Evolutionary conservation across 805 yeast species (phyloP).

Genomic region (Yamadazyma phyllophila): DNA sequence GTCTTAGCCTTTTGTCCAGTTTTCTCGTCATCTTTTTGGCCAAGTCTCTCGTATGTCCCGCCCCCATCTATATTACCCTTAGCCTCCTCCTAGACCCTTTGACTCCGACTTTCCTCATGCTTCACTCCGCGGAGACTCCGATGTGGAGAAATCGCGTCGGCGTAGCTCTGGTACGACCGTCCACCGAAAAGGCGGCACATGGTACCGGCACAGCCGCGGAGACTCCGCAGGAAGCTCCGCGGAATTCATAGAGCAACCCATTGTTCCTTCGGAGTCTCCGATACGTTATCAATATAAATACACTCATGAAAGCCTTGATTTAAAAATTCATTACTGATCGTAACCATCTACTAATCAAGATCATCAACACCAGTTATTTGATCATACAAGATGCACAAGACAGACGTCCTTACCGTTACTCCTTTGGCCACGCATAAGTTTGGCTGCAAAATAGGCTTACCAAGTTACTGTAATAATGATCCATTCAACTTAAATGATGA

Average conservation of each 20-base stretch:
- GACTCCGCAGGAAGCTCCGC: slow-evolving; percentile 5
- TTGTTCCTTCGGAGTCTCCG: slow-evolving; percentile 14
- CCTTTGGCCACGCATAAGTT: slow-evolving; percentile 54
- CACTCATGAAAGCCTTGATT: neutral
- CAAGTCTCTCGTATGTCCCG: too few relatives aligned
- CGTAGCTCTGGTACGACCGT: too few relatives aligned
- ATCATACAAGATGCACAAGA: slow-evolving; percentile 9
- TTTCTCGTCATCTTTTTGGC: too few relatives aligned
- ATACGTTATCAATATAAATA: neutral
- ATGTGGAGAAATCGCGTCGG: too few relatives aligned
- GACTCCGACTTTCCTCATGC: too few relatives aligned
- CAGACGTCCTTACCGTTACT: slow-evolving; percentile 27
- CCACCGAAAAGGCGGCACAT: neutral
- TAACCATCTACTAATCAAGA: neutral
- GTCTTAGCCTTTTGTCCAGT: too few relatives aligned
- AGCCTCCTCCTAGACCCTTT: too few relatives aligned
- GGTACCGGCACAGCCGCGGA: slow-evolving; percentile 2
- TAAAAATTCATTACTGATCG: neutral
- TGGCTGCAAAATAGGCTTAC: slow-evolving; percentile 69
- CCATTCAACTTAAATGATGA: slow-evolving; percentile 64
- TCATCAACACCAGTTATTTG: neutral
- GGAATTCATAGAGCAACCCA: neutral
- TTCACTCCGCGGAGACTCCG: neutral
- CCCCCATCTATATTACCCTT: too few relatives aligned
- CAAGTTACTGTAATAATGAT: slow-evolving; percentile 63